Conservation (phyloP, 2,329 filamentous ascomycete species). For the Metarhizium guizhouense region DNA sequence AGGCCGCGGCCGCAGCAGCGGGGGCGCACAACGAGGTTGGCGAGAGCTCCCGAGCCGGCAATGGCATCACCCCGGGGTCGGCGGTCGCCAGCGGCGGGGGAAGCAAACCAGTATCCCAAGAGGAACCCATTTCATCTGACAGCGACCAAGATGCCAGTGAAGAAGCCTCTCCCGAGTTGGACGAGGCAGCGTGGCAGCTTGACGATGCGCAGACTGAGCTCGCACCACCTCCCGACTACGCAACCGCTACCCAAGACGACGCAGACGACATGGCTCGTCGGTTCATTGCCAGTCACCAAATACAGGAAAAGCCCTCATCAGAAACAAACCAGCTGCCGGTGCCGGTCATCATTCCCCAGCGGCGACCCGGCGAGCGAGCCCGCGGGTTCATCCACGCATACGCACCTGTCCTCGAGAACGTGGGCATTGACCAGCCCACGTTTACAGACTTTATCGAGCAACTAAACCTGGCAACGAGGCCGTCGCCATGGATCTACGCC, state of each 20-base stretch:
- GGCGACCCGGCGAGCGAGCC: conserved; percentile 36
- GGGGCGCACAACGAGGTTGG: not conserved
- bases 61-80: too few relatives aligned
- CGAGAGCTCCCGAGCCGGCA: not conserved
- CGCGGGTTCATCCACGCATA: conserved; percentile 46
- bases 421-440: conserved; percentile 36
- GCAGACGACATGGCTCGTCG: conserved; percentile 4
- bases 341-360: conserved; percentile 42
- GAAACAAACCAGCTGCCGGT: conserved; percentile 19
- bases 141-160: not conserved
- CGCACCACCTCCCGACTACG: conserved; percentile 7
- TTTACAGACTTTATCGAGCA: conserved; percentile 40
- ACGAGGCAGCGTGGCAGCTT: conserved; percentile 9
- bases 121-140: not conserved
- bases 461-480: conserved; percentile 31
- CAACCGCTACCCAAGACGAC: conserved; percentile 5
- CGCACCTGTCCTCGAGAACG: conserved; percentile 35
- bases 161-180: conserved; percentile 8
- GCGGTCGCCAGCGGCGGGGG: too few relatives aligned
- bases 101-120: too few relatives aligned
- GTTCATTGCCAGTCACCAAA: conserved; percentile 6
- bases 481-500: conserved; percentile 26
- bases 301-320: not conserved
- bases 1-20: not conserved
- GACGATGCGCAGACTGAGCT: conserved; percentile 7